Evolutionary conservation across 805 yeast genomes (phyloP).

Genomic region (Candida dendrica): DNA sequence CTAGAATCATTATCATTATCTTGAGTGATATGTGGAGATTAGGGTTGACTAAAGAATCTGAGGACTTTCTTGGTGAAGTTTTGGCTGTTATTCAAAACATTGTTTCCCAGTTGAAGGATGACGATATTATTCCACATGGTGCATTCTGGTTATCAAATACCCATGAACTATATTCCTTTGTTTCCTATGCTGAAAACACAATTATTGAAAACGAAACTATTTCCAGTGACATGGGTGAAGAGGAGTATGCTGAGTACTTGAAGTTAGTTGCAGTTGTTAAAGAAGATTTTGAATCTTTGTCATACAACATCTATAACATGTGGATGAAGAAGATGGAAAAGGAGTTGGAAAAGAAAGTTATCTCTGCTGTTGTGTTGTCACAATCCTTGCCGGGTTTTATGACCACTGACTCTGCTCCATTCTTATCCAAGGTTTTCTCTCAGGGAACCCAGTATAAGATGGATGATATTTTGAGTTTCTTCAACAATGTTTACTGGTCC

Average conservation of each 20-base stretch:
- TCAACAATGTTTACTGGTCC: conserved; percentile 87
- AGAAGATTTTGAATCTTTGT: conserved; percentile 88
- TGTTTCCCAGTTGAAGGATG: conserved; percentile 75
- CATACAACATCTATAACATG: conserved; percentile 89
- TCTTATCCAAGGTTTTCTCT: conserved; percentile 75
- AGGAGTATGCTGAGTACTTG: conserved; percentile 84
- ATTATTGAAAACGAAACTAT: conserved; percentile 77
- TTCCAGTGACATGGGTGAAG: conserved; percentile 78
- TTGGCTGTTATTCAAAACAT: conserved; percentile 79
- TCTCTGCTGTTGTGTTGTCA: conserved; percentile 90
- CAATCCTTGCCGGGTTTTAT: conserved; percentile 95
- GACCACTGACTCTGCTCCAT: conserved; percentile 75
- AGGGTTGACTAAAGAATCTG: conserved; percentile 88
- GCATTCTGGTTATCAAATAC: conserved; percentile 97
- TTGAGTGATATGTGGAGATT: conserved; percentile 97
- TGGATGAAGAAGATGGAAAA: conserved; percentile 96
- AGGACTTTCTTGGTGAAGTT: conserved; percentile 83
- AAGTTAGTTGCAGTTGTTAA: conserved; percentile 84
- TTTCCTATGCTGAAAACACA: conserved; percentile 88
- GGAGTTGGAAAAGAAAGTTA: conserved; percentile 81
- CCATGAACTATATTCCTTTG: conserved; percentile 91
- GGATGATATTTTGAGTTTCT: conserved; percentile 89
- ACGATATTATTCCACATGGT: conserved; percentile 82
- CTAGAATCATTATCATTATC: conserved; percentile 86
- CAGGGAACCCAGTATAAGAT: conserved; percentile 70